Percentiles rank a stretch among this genome's conserved stretches.
Conservation (phyloP, 2,329 filamentous ascomycete species). For the Rutstroemia sp. region DNA sequence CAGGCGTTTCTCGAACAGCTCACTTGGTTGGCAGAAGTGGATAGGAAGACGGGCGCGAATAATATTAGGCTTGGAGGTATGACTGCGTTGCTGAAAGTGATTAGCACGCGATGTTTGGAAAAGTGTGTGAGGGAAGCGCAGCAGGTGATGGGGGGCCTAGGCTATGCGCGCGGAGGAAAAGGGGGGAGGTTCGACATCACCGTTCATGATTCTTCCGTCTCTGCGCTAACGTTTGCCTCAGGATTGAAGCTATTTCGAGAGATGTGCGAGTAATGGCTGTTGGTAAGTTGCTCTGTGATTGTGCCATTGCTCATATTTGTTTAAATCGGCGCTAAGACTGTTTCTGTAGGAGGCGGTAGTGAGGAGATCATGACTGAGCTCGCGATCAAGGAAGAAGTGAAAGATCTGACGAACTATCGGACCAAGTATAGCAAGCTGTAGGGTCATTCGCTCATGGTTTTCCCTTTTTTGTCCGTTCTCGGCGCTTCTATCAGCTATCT, state of each 20-base stretch:
- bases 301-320: not conserved
- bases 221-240: slow-evolving; percentile 11
- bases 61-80: slow-evolving; percentile 41
- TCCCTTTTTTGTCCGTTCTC: too few relatives aligned
- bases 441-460: not conserved
- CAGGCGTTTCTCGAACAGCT: slow-evolving; percentile 57
- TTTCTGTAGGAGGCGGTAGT: slow-evolving; percentile 25
- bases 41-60: slow-evolving; percentile 17
- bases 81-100: slow-evolving; percentile 44
- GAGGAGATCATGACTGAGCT: slow-evolving; percentile 30
- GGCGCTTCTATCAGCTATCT: too few relatives aligned
- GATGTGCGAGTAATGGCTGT: slow-evolving; percentile 41
- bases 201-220: slow-evolving; percentile 4
- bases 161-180: slow-evolving; percentile 42
- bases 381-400: slow-evolving; percentile 27
- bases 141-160: slow-evolving; percentile 46
- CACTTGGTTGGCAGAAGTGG: slow-evolving; percentile 33
- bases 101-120: slow-evolving; percentile 44
- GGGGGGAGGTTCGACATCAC: slow-evolving; percentile 31
- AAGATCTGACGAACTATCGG: slow-evolving; percentile 24
- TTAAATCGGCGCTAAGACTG: not conserved
- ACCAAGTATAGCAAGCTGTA: slow-evolving; percentile 17
- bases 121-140: slow-evolving; percentile 47
- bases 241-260: slow-evolving; percentile 45
- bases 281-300: slow-evolving; percentile 18